Base-by-base conservation (phyloP, 768 basidiomycete species). In the Amanita subjunquillea region DNA sequence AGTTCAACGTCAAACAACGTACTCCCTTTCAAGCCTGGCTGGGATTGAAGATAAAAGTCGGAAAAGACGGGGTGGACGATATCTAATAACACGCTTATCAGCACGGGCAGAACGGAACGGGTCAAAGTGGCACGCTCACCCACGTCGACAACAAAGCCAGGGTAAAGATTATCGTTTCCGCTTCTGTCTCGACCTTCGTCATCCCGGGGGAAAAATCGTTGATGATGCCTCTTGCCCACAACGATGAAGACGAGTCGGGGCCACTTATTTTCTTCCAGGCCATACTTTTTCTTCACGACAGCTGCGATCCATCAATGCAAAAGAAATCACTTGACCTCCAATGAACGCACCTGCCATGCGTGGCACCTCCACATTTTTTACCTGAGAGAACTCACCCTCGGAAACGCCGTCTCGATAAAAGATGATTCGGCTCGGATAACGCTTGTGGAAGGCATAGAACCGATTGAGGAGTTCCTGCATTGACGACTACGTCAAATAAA, bases 181-280 rank as follows among this genome's bases (percentile, higher is more conserved):
- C 77, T 74, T 13, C 59, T 62, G 41, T 66, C 65, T 1, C 65
- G 66, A 44, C 0, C 34, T 25, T 5, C 40, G 3, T 32, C 48
- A 1, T 49, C 40, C 5, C 52, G 48, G 0, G 75, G 75, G 63
- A 80, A 76, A 62, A 79, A 78, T 5, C 74, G 66, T 7, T 76
- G 63, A 38, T 78, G 80, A 46, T 80, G 83, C 47, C 82, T 66
- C 61, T 86, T 86, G 1, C 77, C 79, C 6, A 85, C 84, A 15
- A 83, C 70, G 12, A 85, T 73, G 57, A 75, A 83, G 0, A 76
- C 74, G 0, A 85, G 17, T 1, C 62, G 65, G 0, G 81, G 79
- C 52, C 65, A 63, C 0, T 59, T 56, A 6, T 13, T 17, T 23
- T 23, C 22, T 3, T 22, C 40, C 9, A 15, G 32, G n/a, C 47